Base-by-base conservation (phyloP, 1,284 basidiomycete species). In the Irpex lacteus region DNA sequence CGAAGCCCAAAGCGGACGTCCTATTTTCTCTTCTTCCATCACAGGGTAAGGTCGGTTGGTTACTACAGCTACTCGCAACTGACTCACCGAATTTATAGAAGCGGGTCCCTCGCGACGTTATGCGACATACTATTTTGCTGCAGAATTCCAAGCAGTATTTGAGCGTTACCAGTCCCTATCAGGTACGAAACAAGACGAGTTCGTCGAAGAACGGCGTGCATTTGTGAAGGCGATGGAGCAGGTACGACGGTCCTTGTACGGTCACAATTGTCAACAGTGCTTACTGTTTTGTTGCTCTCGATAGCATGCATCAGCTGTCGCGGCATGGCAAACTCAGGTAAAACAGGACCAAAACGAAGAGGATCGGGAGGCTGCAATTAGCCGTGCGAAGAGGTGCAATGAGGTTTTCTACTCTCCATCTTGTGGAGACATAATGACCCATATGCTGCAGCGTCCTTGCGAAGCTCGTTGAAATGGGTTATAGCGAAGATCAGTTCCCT, bases 391-490 rank as follows among this genome's bases (percentile, higher is more conserved):
- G 19, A 54, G 52, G 52, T 54, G 26, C 52, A 21, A 54, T n/a
- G 6, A 34, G 32, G 32, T 34, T 34, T 34, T 34, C 32, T 7
- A 34, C 7, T 34, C 6, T 34, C 32, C 32, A 34, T 34, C 32
- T 34, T 7, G 32, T 34, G 32, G 32, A 34, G 32, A 34, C 32
- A 34, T 34, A 34, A 34, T 34, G 32, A 34, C 32, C 32, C 32
- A 32, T n/a, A 5, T 19, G 9, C 7, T 11, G 13, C 52, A 54
- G 61, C 36, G 58, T 62, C n/a, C 19, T 58, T 18, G n/a, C 44
- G 34, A 58, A 62, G 19, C 61, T 62, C 15, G 6, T 26, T 9
- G 61, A 26, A 15, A 40, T 62, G 55, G 61, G 61, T 4, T 62
- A 62, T 34, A 26, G 6, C 36, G 40, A 34, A 47, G 9, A 19